Evolutionary conservation across 2,329 filamentous ascomycete genomes (phyloP), one percentile per base, ranked within the genome.

Genomic region (Exophiala phaeomuriformis): DNA sequence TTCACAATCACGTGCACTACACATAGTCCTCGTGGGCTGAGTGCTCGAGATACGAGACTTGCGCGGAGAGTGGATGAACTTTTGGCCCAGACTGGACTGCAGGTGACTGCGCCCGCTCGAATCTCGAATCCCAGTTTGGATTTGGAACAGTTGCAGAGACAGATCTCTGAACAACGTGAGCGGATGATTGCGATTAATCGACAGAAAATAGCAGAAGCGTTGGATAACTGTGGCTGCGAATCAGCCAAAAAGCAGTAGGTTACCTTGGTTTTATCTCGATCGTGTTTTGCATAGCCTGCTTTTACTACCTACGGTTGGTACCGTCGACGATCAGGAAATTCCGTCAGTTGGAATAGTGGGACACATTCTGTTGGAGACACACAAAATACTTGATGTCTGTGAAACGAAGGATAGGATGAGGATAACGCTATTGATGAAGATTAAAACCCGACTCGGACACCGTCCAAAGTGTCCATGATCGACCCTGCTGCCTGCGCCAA

Each of bases 1-100:
- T 47, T 61, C 42, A 62, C 59, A 9, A 54, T 63, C 12, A 62
- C 61, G 8, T 63, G 61, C 48, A 63, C 61, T n/a, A 62, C 61
- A 10, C 61, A 63, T 41, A 51, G 52, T 47, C 61, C 61, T 43
- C 56, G 53, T 30, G 61, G 61, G 4, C 51, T 63, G 28, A 60
- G 61, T 40, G 52, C 53, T 56, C 54, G 57, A 43, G 61, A 63
- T 41, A 52, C 51, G n/a, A 55, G 52, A 44, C 49, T 63, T 12
- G 61, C 61, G 1, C 36, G 29, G 12, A 55, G 35, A 41, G 54
- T 63, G 35, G 47, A 58, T 40, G 56, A 52, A 36, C 19, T 59
- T 5, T 43, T 57, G 32, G 33, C 32, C 19, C 19, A 19, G 19
- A 19, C 19, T n/a, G 49, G 27, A 5, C 33, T 53, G 28, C n/a